A percentile compares a stretch with the other conserved stretches of the same genome.
phyloP scores from a whole-genome alignment of 2,329 filamentous ascomycete species.

The Corniculantispora saksenae region DNA sequence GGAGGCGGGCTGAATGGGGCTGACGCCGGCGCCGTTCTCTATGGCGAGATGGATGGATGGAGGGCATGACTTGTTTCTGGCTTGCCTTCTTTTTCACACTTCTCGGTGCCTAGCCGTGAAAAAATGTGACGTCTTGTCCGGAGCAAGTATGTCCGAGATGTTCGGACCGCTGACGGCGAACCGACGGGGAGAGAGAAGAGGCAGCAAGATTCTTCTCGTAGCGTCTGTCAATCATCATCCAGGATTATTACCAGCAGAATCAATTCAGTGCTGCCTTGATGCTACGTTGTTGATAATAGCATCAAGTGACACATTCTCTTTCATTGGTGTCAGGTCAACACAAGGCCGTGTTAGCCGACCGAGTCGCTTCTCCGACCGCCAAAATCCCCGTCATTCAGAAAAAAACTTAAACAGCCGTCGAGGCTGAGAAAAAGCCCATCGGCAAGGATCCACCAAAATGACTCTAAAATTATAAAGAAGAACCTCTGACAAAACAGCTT shows the following conservation, averaged over 20 bases:
- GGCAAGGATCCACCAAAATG: not conserved
- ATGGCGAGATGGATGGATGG: slow-evolving; percentile 1
- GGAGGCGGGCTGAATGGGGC: slow-evolving; percentile 17
- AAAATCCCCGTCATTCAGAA: too few species aligned
- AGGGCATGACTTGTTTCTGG: not conserved
- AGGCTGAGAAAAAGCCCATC: slow-evolving; percentile 10
- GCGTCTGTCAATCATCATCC: not conserved
- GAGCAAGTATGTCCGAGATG: not conserved
- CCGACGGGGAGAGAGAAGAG: too few species aligned
- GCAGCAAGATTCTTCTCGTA: not conserved
- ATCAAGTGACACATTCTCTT: not conserved
- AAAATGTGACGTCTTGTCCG: not conserved
- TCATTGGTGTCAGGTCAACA: not conserved
- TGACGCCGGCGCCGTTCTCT: slow-evolving; percentile 4
- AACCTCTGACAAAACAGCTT: too few species aligned
- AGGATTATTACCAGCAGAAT: not conserved
- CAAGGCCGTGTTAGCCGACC: too few species aligned
- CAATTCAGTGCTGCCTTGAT: not conserved
- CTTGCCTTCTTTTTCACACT: not conserved
- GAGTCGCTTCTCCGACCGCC: too few species aligned
- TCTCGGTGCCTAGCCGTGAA: too few species aligned
- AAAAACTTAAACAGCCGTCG: too few species aligned
- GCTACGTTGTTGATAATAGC: not conserved
- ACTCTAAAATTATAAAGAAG: not conserved
- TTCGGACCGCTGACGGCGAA: not conserved